phyloP scores from a whole-genome alignment of 2,329 filamentous ascomycete genomes.

The Penicillium brevicompactum region DNA sequence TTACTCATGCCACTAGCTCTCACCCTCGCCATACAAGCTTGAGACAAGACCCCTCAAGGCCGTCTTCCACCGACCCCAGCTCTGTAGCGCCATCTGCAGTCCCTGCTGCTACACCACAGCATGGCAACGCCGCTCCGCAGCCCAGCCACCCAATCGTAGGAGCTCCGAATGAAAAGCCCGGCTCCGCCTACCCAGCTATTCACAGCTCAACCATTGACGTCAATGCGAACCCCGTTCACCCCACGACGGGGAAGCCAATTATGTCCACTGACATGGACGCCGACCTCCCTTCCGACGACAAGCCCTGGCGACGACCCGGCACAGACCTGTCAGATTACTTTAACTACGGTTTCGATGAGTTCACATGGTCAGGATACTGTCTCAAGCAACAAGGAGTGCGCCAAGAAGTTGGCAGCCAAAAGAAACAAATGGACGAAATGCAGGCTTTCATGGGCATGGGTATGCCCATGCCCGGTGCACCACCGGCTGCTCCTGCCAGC shows the following conservation, averaged over 20 bases:
- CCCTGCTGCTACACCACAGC: conserved; percentile 34
- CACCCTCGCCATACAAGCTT: conserved; percentile 42
- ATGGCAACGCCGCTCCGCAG: conserved; percentile 35
- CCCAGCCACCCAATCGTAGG: conserved; percentile 29
- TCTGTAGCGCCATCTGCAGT: conserved; percentile 36
- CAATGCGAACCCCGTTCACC: conserved; percentile 77
- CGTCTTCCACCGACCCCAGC: conserved; percentile 36
- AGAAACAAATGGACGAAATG: conserved; percentile 66
- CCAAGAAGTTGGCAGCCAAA: conserved; percentile 77
- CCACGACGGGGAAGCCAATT: conserved; percentile 74
- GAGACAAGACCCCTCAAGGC: conserved; percentile 38
- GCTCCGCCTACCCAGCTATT: conserved; percentile 67
- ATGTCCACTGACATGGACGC: conserved; percentile 77
- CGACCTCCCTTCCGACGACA: conserved; percentile 73
- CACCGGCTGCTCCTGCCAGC: conserved; percentile 29
- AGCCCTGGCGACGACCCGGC: conserved; percentile 92
- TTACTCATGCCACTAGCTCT: conserved; percentile 34
- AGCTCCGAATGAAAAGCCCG: conserved; percentile 49
- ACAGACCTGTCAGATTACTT: conserved; percentile 97
- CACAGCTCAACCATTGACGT: conserved; percentile 82
- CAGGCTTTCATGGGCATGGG: conserved; percentile 59
- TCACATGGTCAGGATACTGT: conserved; percentile 94
- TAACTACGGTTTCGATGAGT: conserved; percentile 99
- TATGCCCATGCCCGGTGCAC: conserved; percentile 48
- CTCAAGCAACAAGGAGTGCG: conserved; percentile 81